These are phyloP conservation scores for Cenococcum geophilum DNA, from an alignment of 495 filamentous ascomycete genomes.

Conservation along the genomic window DNA sequence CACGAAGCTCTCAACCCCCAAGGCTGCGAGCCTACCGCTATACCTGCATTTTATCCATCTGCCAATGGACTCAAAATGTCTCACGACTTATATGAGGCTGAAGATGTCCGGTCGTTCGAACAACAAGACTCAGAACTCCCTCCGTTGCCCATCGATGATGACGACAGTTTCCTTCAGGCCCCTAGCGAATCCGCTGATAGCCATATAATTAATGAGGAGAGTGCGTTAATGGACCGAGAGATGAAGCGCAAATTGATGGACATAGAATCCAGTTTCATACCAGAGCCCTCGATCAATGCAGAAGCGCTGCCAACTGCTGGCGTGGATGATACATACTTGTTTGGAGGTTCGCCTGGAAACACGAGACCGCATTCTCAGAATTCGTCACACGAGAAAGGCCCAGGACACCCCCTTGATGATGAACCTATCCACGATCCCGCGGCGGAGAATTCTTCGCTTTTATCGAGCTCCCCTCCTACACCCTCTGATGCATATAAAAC, in stretches of 20 bases:
- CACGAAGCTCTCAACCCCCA: not conserved
- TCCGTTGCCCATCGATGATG: constrained; percentile 26
- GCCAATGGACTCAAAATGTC: constrained; percentile 12
- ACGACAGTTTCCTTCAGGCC: constrained; percentile 24
- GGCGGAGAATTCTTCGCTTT: constrained; percentile 15
- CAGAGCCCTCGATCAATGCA: constrained; percentile 46
- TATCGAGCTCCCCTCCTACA: constrained; percentile 38
- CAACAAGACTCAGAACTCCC: constrained; percentile 28
- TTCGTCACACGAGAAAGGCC: constrained; percentile 6
- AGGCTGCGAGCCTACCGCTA: not conserved
- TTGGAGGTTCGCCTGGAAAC: constrained; percentile 42
- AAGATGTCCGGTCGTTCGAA: constrained; percentile 24
- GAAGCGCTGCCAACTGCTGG: constrained; percentile 37
- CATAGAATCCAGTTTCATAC: constrained; percentile 79
- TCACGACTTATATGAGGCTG: constrained; percentile 17
- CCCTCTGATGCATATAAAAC: constrained; percentile 46
- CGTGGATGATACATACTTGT: constrained; percentile 60
- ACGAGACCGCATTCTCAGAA: constrained; percentile 17
- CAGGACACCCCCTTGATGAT: constrained; percentile 25
- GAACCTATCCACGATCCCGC: constrained; percentile 5
- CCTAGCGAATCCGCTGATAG: constrained; percentile 24
- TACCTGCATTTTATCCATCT: not conserved
- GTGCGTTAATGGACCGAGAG: constrained; percentile 56
- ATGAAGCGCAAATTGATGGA: constrained; percentile 70
- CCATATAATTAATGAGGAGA: constrained; percentile 32